Conservation (phyloP, 2,329 filamentous ascomycete genomes). For the Neofusicoccum sp. region DNA sequence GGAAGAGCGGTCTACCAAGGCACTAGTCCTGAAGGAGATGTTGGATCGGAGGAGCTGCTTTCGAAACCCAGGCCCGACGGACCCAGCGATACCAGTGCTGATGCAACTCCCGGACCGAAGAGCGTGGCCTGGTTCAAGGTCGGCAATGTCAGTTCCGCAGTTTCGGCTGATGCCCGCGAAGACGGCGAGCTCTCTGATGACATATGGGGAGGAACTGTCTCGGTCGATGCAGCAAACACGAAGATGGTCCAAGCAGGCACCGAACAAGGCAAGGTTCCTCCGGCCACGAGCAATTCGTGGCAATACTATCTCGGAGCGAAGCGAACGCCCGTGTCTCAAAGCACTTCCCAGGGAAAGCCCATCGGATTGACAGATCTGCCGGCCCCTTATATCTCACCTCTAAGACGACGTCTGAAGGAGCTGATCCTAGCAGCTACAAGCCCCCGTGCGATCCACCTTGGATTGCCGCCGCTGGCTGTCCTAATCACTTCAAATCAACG, state of each 20-base stretch:
- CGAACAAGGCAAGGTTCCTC: constrained; percentile 76
- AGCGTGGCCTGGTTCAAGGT: constrained; percentile 90
- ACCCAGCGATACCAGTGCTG: constrained; percentile 20
- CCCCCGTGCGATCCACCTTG: constrained; percentile 78
- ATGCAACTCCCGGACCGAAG: constrained; percentile 27
- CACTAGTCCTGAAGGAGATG: constrained; percentile 68
- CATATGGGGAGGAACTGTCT: constrained; percentile 80
- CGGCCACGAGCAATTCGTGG: constrained; percentile 75
- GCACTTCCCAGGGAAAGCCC: constrained; percentile 60
- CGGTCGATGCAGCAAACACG: constrained; percentile 81
- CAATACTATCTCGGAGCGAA: constrained; percentile 83
- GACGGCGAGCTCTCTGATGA: constrained; percentile 64
- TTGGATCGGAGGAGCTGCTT: constrained; percentile 51
- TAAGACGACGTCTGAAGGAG: constrained; percentile 69
- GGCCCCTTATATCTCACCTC: constrained; percentile 43
- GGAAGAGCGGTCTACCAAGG: constrained; percentile 78
- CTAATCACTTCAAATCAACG: constrained; percentile 88
- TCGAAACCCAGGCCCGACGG: constrained; percentile 45
- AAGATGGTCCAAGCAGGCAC: constrained; percentile 91
- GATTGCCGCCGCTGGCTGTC: constrained; percentile 83
- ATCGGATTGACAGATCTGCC: constrained; percentile 42
- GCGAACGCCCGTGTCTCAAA: constrained; percentile 56
- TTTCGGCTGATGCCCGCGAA: constrained; percentile 51
- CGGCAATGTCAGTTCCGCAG: constrained; percentile 62
- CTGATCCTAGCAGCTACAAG: constrained; percentile 87